These are phyloP conservation scores for Agarophyton chilense DNA, from an alignment of 23 red algal genomes.

Conservation along the genomic window DNA sequence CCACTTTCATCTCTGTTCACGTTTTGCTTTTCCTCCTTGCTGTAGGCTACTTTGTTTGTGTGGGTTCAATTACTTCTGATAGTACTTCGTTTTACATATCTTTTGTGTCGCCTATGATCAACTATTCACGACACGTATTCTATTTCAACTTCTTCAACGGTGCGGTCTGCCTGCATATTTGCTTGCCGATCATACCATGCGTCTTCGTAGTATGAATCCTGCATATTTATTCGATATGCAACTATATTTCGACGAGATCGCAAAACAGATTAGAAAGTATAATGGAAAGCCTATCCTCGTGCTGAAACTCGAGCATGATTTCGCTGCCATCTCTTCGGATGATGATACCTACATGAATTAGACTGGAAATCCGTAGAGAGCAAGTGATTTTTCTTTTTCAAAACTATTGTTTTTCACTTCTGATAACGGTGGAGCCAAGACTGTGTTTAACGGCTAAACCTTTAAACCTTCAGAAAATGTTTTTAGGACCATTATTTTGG, in stretches of 20 bases:
- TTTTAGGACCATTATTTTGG: slow-evolving; percentile 75
- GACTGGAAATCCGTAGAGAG: slow-evolving; percentile 34
- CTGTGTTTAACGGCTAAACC: slow-evolving; percentile 43
- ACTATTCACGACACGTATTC: not conserved
- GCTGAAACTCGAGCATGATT: slow-evolving; percentile 89
- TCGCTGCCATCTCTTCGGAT: slow-evolving; percentile 66
- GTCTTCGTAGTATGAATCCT: no score
- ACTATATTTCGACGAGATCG: slow-evolving; percentile 51
- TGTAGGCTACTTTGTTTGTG: no score
- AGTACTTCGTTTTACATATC: not conserved
- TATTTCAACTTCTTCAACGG: not conserved
- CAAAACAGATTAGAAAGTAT: slow-evolving; percentile 26
- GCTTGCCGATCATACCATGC: slow-evolving; percentile 55
- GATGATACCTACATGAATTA: slow-evolving; percentile 69
- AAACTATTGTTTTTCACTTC: slow-evolving; percentile 42
- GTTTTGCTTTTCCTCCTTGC: not conserved
- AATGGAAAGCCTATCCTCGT: slow-evolving; percentile 75
- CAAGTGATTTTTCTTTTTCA: not conserved
- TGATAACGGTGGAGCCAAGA: slow-evolving; percentile 64
- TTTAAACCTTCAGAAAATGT: slow-evolving; percentile 12
- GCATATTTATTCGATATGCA: slow-evolving; percentile 60
- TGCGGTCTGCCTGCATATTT: slow-evolving; percentile 47
- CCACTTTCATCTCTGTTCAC: not conserved
- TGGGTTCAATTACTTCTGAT: not conserved
- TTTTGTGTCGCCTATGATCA: not conserved